phyloP scores from a whole-genome alignment of 805 yeast genomes.

The Zygosaccharomyces bailii region DNA sequence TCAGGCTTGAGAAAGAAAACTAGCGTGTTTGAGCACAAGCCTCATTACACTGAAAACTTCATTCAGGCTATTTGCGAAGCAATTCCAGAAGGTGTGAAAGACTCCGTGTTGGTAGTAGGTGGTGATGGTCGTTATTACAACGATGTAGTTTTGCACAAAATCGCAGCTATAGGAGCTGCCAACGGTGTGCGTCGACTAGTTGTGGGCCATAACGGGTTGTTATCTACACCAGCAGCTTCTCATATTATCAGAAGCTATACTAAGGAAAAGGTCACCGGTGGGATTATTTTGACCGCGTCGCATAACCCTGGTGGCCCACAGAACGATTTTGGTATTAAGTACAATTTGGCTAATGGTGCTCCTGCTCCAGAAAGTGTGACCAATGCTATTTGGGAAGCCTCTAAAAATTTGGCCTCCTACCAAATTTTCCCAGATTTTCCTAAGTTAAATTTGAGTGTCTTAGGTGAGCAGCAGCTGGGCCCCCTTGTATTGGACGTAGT shows the following conservation, averaged over 20 bases:
- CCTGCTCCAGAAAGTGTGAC: slow-evolving; percentile 98
- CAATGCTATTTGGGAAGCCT: slow-evolving; percentile 71
- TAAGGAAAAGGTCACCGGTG: slow-evolving; percentile 68
- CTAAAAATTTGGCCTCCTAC: slow-evolving; percentile 58
- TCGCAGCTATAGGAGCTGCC: slow-evolving; percentile 82
- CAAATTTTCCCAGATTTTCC: slow-evolving; percentile 58
- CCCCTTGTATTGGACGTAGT: slow-evolving; percentile 73
- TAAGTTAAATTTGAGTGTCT: slow-evolving; percentile 53
- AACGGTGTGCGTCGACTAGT: slow-evolving; percentile 84
- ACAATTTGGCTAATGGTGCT: slow-evolving; percentile 92
- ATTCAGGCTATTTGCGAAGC: slow-evolving; percentile 80
- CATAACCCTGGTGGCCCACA: slow-evolving; percentile 98
- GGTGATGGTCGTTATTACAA: slow-evolving; percentile 97
- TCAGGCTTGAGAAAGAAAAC: slow-evolving; percentile 95
- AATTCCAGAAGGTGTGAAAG: slow-evolving; percentile 83
- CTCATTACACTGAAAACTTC: slow-evolving; percentile 87
- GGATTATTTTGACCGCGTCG: slow-evolving; percentile 92
- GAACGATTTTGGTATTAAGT: slow-evolving; percentile 91
- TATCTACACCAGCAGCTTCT: slow-evolving; percentile 97
- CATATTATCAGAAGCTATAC: slow-evolving; percentile 71
- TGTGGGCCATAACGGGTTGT: slow-evolving; percentile 81
- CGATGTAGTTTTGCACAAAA: slow-evolving; percentile 72
- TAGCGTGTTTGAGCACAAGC: slow-evolving; percentile 65
- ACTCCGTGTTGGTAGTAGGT: slow-evolving; percentile 80
- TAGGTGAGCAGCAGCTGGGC: slow-evolving; percentile 55